Conservation (phyloP, 1,139 yeast genomes). For the Hansenula sp. region DNA sequence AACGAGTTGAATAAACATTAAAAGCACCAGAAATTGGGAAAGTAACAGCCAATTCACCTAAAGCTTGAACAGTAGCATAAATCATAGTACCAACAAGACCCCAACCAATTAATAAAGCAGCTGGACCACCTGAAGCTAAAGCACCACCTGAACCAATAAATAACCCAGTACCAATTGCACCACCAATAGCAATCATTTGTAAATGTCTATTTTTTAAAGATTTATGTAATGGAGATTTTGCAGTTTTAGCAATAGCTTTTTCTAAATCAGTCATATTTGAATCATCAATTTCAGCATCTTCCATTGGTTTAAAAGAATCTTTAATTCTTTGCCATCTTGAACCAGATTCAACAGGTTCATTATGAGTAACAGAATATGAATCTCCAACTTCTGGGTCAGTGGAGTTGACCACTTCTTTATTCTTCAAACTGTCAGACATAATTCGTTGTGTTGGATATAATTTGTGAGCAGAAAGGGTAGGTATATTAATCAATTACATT, state of each 20-base stretch:
- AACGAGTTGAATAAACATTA: conserved; percentile 55
- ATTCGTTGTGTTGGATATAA: too few species aligned
- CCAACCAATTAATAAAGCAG: conserved; percentile 53
- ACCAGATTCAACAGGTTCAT: background rate
- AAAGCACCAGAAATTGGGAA: conserved; percentile 67
- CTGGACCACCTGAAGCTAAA: conserved; percentile 61
- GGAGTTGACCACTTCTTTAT: background rate
- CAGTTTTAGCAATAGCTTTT: conserved; percentile 56
- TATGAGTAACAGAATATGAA: conserved; percentile 1
- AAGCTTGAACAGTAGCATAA: conserved; percentile 60
- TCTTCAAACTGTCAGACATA: background rate
- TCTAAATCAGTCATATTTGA: conserved; percentile 39
- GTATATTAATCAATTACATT: background rate
- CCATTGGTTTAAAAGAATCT: conserved; percentile 32
- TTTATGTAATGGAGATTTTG: conserved; percentile 62
- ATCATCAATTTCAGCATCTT: conserved; percentile 12
- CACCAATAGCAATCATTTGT: conserved; percentile 83
- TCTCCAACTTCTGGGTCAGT: conserved; percentile 5
- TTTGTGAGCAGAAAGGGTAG: too few species aligned
- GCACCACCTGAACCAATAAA: conserved; percentile 60
- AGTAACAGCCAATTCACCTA: conserved; percentile 62
- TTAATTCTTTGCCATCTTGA: conserved; percentile 15
- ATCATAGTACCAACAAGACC: conserved; percentile 40
- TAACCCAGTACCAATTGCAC: conserved; percentile 67
- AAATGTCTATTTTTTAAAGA: conserved; percentile 57